Evolutionary conservation across 2,329 filamentous ascomycete species (phyloP), one percentile per base, ranked within the genome.

Genomic region (Helotiales sp.): DNA sequence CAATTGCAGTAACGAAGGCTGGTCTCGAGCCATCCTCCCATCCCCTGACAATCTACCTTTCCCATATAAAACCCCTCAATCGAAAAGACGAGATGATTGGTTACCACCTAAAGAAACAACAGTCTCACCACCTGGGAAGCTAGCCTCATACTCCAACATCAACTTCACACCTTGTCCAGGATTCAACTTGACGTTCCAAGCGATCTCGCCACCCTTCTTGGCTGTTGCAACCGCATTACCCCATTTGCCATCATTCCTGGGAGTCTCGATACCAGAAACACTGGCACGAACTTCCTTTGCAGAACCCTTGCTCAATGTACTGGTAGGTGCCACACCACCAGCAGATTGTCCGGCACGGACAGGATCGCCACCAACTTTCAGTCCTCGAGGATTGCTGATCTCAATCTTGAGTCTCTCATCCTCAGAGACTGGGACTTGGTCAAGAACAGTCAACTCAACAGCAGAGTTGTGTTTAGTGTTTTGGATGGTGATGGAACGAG

Each of bases 381-480:
- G 62, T 0, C 81, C 82, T 3, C 70, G 70, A 0, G 85, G 84
- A 17, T 71, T 68, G 15, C 77, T 62, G 30, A 86, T 67, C 1
- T 79, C 77, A 8, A 87, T 76, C 4, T 75, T 74, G 5, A 87
- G 71, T 38, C 77, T 74, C 67, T 86, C 83, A 54, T 87, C 83
- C 68, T 86, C 79, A 22, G 79, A 83, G n/a, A 86, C 74, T 2
- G 84, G 85, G 2, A 86, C 74, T 70, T 87, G 84, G 60, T 88
- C 85, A 2, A 83, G 67, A 25, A 87, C 79, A 1, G 79, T 72
- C 2, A 87, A 38, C 1, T 75, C 75, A 13, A 81, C 74, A 0
- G 72, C 59, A 2, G 67, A 53, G 5, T 73, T 73, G 9, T 76
- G 73, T 50, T 73, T 74, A 1, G 80, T 82, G 67, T 86, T 86